Conservation (phyloP, 2,329 filamentous ascomycete species). For the Trichoderma polysporum region DNA sequence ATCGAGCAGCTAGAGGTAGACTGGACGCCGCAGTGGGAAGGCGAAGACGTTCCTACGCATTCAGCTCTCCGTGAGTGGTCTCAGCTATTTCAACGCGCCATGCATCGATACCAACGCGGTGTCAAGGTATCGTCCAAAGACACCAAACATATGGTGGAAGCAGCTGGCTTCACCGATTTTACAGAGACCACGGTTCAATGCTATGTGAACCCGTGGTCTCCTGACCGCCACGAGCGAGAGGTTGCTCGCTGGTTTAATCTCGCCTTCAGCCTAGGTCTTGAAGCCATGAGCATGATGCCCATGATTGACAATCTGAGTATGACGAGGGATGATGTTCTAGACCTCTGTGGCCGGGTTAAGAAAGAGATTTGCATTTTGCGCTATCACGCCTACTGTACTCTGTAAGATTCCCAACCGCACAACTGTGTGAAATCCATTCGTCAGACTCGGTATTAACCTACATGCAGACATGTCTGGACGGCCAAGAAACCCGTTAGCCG, state of each 20-base stretch:
- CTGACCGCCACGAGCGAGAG: constrained; percentile 62
- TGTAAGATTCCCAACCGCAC: constrained; percentile 57
- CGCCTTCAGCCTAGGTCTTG: constrained; percentile 69
- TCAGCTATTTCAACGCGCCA: constrained; percentile 64
- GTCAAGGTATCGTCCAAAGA: constrained; percentile 55
- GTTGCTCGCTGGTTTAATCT: constrained; percentile 84
- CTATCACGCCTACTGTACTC: constrained; percentile 70
- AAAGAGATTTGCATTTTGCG: constrained; percentile 67
- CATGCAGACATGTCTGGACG: constrained; percentile 27
- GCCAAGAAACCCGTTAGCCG: constrained; percentile 24
- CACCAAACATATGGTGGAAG: constrained; percentile 61
- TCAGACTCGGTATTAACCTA: constrained; percentile 16
- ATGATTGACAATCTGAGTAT: constrained; percentile 55
- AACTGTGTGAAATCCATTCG: not conserved
- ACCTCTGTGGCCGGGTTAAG: constrained; percentile 62
- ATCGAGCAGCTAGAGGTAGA: constrained; percentile 92
- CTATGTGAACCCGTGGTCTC: constrained; percentile 72
- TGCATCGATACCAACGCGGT: constrained; percentile 62
- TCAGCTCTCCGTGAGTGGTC: constrained; percentile 69
- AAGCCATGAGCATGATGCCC: constrained; percentile 71
- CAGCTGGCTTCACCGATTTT: constrained; percentile 78
- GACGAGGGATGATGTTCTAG: constrained; percentile 59
- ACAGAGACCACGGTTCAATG: constrained; percentile 66
- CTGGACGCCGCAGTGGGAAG: constrained; percentile 70
- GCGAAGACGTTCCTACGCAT: constrained; percentile 57